phyloP scores from a whole-genome alignment of 2,329 filamentous ascomycete species.

The Emericellopsis cladophorae region DNA sequence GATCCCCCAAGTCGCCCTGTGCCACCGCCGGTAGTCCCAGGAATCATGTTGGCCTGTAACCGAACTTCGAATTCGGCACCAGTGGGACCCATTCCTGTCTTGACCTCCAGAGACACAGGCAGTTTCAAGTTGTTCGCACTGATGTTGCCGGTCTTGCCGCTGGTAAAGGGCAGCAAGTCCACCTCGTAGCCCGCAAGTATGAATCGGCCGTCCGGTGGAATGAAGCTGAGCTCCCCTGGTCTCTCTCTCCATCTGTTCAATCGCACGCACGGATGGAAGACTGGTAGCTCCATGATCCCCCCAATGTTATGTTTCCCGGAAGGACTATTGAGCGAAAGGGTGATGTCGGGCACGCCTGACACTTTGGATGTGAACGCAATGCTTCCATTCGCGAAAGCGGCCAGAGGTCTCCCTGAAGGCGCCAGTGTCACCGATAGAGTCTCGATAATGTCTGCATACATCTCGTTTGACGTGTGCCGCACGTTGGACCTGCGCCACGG shows the following conservation, averaged over 20 bases:
- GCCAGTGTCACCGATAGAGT: slow-evolving; percentile 78
- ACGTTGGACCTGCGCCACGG: slow-evolving; percentile 91
- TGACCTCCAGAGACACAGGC: slow-evolving; percentile 71
- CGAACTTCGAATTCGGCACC: slow-evolving; percentile 86
- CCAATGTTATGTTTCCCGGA: slow-evolving; percentile 68
- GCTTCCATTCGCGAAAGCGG: slow-evolving; percentile 79
- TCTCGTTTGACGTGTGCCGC: slow-evolving; percentile 88
- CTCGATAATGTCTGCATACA: slow-evolving; percentile 94
- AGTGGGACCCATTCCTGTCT: slow-evolving; percentile 59
- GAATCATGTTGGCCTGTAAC: slow-evolving; percentile 56
- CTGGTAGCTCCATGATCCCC: slow-evolving; percentile 70
- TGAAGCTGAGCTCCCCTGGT: slow-evolving; percentile 86
- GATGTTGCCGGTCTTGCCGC: slow-evolving; percentile 39
- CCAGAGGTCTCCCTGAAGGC: slow-evolving; percentile 76
- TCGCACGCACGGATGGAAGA: slow-evolving; percentile 92
- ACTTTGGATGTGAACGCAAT: slow-evolving; percentile 94
- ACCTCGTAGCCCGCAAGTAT: slow-evolving; percentile 91
- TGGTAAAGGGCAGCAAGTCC: slow-evolving; percentile 66
- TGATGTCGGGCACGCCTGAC: slow-evolving; percentile 84
- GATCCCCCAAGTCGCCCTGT: slow-evolving; percentile 25
- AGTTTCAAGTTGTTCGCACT: slow-evolving; percentile 58
- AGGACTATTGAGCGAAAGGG: slow-evolving; percentile 66
- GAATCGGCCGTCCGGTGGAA: slow-evolving; percentile 90
- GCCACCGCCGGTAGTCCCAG: slow-evolving; percentile 23
- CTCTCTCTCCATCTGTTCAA: slow-evolving; percentile 80